Conservation (phyloP, 805 yeast species). For the Wickerhamiella sorbophila region DNA sequence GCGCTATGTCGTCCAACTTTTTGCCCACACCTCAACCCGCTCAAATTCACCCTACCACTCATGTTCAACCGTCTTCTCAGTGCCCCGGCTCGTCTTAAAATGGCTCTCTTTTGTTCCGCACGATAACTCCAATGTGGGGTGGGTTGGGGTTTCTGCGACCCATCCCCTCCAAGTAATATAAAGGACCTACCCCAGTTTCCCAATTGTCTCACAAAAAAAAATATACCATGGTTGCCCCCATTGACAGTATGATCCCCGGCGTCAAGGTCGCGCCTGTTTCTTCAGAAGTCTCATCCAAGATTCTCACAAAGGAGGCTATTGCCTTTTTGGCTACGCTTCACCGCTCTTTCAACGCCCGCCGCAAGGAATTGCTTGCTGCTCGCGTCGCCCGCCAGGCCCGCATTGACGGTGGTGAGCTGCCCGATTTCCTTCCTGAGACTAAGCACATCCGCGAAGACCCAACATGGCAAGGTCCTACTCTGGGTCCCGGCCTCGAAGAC, state of each 20-base stretch:
- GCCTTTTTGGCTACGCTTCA: conserved; percentile 55
- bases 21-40: too few species aligned
- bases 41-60: too few species aligned
- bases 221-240: conserved; percentile 20
- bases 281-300: conserved; percentile 35
- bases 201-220: not conserved
- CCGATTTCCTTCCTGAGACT: conserved; percentile 59
- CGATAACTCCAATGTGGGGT: conserved; percentile 1
- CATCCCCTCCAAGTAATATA: not conserved
- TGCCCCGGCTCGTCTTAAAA: too few species aligned
- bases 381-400: conserved; percentile 41
- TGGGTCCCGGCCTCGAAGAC: conserved; percentile 54
- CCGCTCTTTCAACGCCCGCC: conserved; percentile 43
- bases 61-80: too few species aligned
- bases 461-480: conserved; percentile 57
- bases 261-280: conserved; percentile 43
- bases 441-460: conserved; percentile 46
- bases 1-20: too few species aligned
- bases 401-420: conserved; percentile 48
- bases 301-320: conserved; percentile 46
- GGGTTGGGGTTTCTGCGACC: not conserved
- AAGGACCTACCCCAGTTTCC: too few species aligned
- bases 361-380: conserved; percentile 41
- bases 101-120: not conserved
- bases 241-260: conserved; percentile 27